These are phyloP conservation scores for Rhodotorula sp. DNA, from an alignment of 1,284 basidiomycete genomes.

Conservation along the genomic window DNA sequence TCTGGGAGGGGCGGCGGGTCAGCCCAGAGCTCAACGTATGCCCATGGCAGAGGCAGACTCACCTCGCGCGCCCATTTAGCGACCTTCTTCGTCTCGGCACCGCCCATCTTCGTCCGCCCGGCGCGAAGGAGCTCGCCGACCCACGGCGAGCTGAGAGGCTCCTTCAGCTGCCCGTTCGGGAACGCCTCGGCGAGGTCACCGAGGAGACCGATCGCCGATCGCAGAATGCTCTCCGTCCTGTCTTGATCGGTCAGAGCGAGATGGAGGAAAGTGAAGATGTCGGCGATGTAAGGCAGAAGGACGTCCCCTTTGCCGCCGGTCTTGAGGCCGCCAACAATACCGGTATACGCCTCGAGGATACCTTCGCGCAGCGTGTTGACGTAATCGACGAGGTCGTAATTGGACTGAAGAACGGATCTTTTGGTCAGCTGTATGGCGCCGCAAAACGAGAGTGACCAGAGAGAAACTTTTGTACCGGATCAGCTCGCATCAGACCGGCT, in stretches of 20 bases:
- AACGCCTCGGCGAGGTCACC: slow-evolving; percentile 91
- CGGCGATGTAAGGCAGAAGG: slow-evolving; percentile 70
- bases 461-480: slow-evolving; percentile 61
- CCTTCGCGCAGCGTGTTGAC: slow-evolving; percentile 86
- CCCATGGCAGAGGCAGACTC: slow-evolving; percentile 27
- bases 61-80: slow-evolving; percentile 59
- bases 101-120: slow-evolving; percentile 54
- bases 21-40: not conserved
- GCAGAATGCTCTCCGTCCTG: slow-evolving; percentile 72
- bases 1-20: slow-evolving; percentile 18
- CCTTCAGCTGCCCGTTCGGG: slow-evolving; percentile 74
- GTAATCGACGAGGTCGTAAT: slow-evolving; percentile 89
- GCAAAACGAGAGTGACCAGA: not conserved
- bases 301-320: slow-evolving; percentile 71
- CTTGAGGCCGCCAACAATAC: slow-evolving; percentile 87
- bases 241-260: slow-evolving; percentile 79
- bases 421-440: not conserved
- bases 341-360: slow-evolving; percentile 94
- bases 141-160: slow-evolving; percentile 75
- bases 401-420: slow-evolving; percentile 56
- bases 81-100: slow-evolving; percentile 54
- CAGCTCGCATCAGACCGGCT: slow-evolving; percentile 79
- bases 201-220: slow-evolving; percentile 75
- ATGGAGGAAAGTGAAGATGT: slow-evolving; percentile 78
- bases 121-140: slow-evolving; percentile 70